phyloP scores from a whole-genome alignment of 2,329 filamentous ascomycete species.

The Capronia americana region DNA sequence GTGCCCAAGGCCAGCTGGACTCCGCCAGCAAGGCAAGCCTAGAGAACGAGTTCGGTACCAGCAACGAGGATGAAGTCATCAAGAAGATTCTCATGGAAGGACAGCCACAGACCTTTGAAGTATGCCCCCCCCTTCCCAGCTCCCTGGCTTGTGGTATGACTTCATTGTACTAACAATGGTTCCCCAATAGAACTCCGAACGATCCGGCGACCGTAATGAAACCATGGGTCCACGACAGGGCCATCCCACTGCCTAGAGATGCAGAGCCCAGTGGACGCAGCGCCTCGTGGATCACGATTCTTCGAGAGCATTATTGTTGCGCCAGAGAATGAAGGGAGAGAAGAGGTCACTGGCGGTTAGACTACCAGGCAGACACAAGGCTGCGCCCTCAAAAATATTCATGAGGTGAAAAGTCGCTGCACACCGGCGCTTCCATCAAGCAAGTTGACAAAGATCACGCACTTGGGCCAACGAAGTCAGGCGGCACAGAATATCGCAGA shows the following conservation, averaged over 20 bases:
- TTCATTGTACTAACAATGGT: constrained; percentile 2
- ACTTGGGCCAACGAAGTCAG: not conserved
- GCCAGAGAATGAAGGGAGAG: not conserved
- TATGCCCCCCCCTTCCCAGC: constrained; percentile 46
- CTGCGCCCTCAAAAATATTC: not conserved
- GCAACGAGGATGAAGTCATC: constrained; percentile 79
- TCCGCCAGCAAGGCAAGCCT: constrained; percentile 75
- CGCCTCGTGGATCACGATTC: not conserved
- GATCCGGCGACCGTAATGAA: constrained; percentile 37
- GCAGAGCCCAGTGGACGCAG: not conserved
- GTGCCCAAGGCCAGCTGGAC: constrained; percentile 80
- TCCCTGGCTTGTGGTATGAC: not conserved
- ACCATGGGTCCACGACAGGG: constrained; percentile 35
- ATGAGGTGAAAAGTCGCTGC: not conserved
- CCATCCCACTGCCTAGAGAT: constrained; percentile 32
- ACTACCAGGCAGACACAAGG: not conserved
- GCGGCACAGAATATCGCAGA: not conserved
- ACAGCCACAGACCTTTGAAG: constrained; percentile 66
- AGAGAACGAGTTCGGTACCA: constrained; percentile 86
- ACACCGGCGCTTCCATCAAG: not conserved
- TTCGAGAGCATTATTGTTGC: not conserved
- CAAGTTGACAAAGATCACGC: not conserved
- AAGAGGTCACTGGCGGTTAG: not conserved
- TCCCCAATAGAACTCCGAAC: constrained; percentile 29
- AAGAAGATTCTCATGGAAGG: constrained; percentile 81